Percentiles rank a stretch among this genome's conserved stretches.
Conservation (phyloP, 257 asterid species). For the Gentiana macrophylla region DNA sequence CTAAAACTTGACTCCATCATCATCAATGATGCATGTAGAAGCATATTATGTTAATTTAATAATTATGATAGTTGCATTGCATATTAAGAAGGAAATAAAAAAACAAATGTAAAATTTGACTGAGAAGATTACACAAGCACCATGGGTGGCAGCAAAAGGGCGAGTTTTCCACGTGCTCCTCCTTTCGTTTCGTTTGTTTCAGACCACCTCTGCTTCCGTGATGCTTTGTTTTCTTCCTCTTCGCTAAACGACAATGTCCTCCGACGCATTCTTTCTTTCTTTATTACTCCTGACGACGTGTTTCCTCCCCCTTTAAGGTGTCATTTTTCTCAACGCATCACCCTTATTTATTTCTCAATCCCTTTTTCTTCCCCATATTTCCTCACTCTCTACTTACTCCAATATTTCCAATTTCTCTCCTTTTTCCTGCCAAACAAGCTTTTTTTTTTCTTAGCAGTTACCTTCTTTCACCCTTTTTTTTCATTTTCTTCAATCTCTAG, state of each 20-base stretch:
- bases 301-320: background rate
- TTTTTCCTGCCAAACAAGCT: background rate
- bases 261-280: background rate
- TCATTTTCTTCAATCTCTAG: conserved; percentile 1
- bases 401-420: background rate
- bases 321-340: background rate
- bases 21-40: too few relatives aligned
- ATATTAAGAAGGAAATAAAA: too few relatives aligned
- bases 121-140: too few relatives aligned
- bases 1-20: too few relatives aligned
- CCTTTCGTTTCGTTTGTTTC: conserved; percentile 11
- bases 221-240: conserved; percentile 1
- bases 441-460: conserved; percentile 1
- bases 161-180: too few relatives aligned
- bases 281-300: background rate
- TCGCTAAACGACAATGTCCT: background rate
- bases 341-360: background rate
- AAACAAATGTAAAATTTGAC: too few relatives aligned
- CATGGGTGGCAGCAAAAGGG: too few relatives aligned
- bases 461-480: background rate
- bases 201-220: conserved; percentile 5
- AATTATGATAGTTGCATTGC: too few relatives aligned
- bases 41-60: too few relatives aligned
- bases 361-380: background rate
- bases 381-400: too few relatives aligned